Evolutionary conservation across 2,329 filamentous ascomycete species (phyloP).

Genomic region (Talaromyces atroroseus): DNA sequence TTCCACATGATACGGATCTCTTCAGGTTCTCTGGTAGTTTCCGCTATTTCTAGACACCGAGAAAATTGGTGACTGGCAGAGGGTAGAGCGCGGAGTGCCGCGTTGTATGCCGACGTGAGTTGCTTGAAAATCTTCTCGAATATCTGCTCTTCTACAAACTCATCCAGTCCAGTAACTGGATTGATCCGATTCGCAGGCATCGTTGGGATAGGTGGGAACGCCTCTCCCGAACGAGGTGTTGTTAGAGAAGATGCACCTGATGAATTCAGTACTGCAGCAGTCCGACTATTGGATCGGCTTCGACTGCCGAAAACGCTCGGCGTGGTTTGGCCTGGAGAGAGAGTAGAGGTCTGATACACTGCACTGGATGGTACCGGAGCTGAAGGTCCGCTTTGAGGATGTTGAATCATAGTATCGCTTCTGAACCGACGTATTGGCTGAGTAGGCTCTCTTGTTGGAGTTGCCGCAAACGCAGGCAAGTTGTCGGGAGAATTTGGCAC

Average conservation of each 20-base stretch:
- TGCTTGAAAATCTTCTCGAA: constrained; percentile 81
- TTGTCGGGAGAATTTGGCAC: constrained; percentile 24
- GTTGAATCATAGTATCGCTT: constrained; percentile 49
- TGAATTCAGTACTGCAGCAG: constrained; percentile 48
- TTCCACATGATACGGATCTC: constrained; percentile 62
- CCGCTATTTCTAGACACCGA: constrained; percentile 58
- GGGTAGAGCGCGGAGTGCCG: constrained; percentile 67
- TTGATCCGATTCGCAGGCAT: constrained; percentile 47
- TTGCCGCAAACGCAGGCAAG: constrained; percentile 27
- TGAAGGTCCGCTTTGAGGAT: constrained; percentile 26
- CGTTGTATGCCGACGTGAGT: constrained; percentile 66
- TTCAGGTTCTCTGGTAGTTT: constrained; percentile 55
- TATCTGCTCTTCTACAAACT: constrained; percentile 68
- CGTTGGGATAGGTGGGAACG: constrained; percentile 54
- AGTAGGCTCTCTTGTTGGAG: constrained; percentile 45
- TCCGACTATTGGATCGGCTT: constrained; percentile 48
- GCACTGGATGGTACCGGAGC: constrained; percentile 14
- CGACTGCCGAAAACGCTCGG: constrained; percentile 30
- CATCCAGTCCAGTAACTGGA: constrained; percentile 56
- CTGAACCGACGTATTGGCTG: constrained; percentile 42
- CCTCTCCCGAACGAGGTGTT: constrained; percentile 77
- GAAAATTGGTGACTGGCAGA: constrained; percentile 62
- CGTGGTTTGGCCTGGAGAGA: constrained; percentile 27
- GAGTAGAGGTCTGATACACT: constrained; percentile 26
- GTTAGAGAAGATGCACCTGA: constrained; percentile 44